phyloP scores from a whole-genome alignment of 768 basidiomycete species.

The Hortiboletus flavorubellus region DNA sequence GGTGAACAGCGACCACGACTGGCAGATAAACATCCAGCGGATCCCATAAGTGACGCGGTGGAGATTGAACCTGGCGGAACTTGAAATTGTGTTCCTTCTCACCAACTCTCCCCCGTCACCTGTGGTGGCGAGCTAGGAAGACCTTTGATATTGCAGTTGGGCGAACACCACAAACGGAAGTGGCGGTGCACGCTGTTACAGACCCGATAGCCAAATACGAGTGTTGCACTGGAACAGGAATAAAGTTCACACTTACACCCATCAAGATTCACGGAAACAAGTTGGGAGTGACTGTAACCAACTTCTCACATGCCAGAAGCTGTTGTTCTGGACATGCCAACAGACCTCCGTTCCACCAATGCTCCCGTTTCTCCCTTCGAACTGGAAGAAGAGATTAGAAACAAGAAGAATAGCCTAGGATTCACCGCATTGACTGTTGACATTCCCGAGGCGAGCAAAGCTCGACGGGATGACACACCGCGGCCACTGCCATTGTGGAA shows the following conservation, averaged over 20 bases:
- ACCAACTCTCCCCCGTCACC: too few species aligned
- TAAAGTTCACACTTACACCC: constrained; percentile 4
- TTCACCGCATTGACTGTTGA: constrained; percentile 53
- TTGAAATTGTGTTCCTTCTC: too few species aligned
- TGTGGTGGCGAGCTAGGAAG: constrained; percentile 10
- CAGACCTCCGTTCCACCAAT: constrained; percentile 28
- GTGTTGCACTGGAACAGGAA: constrained; percentile 5
- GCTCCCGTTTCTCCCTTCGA: constrained; percentile 11
- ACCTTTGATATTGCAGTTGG: constrained; percentile 1
- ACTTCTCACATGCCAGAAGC: constrained; percentile 27
- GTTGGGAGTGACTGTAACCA: background rate
- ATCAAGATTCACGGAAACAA: background rate
- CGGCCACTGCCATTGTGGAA: constrained; percentile 62
- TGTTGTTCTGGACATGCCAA: constrained; percentile 33
- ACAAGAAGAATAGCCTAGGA: constrained; percentile 21
- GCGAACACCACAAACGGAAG: background rate
- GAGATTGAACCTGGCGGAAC: constrained; percentile 3
- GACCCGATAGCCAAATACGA: background rate
- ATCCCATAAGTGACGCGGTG: too few species aligned
- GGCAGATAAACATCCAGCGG: background rate
- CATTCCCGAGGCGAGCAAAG: constrained; percentile 43
- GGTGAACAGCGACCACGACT: background rate
- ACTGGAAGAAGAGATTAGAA: constrained; percentile 9
- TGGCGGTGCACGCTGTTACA: constrained; percentile 17
- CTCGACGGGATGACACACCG: constrained; percentile 22